Base-by-base conservation (phyloP, 2,329 filamentous ascomycete species). In the Talaromyces sp. region DNA sequence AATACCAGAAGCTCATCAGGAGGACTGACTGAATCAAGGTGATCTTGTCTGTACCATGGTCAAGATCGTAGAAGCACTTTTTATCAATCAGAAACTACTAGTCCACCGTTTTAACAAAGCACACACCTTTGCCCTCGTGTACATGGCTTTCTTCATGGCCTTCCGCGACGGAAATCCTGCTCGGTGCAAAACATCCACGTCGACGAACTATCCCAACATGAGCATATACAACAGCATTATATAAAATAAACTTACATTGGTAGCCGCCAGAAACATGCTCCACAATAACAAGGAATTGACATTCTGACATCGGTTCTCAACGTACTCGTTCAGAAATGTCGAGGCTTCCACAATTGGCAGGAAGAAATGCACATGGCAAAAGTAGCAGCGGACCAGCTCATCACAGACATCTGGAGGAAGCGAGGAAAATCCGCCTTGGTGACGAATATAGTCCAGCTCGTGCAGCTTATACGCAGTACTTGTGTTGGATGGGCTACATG, bases 1-100 rank as follows among this genome's bases (percentile, higher is more conserved):
- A 93, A 75, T 97, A 97, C 90, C 94, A 97, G 75, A 96, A 96
- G 4, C 93, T 96, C 90, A 97, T 92, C 63, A 97, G 83, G 27
- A 97, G 82, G 27, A 97, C 82, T 5, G 91, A 89, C 76, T 98
- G 94, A n/a, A 97, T 92, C 28, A 96, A 83, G 28, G 92, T 86
- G 61, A 97, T 88, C 57, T 92, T 90, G 74, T 97, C 92, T 52
- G 88, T 86, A 75, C 97, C 94, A 75, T 96, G 96, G 75, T 98
- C 93, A 67, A 96, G 96, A 73, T 97, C 93, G 76, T 97, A 97
- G 18, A 97, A 82, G 3, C 95, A 83, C 87, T 92, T 30, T 23
- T 14, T 47, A 44, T 23, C 5, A 47, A 42, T 57, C 12, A 28
- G 33, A 7, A 30, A 14, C 36, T 23, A 27, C 30, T 16, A 23